Evolutionary conservation across 352 stramenopile genomes (phyloP).

Genomic region (Globisporangium solare): DNA sequence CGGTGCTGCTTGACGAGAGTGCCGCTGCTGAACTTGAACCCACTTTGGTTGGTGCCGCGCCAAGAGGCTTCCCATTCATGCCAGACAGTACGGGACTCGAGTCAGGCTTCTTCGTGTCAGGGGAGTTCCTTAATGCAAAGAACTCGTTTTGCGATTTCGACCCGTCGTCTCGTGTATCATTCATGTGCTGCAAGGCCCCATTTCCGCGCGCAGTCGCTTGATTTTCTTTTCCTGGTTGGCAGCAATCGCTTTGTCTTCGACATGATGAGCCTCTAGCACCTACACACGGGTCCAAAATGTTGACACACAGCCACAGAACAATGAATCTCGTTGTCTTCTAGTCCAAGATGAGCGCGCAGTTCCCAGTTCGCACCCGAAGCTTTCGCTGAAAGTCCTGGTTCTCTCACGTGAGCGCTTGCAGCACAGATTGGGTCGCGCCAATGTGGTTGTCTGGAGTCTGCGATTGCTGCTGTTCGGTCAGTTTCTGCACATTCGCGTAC

Average conservation of each 20-base stretch:
- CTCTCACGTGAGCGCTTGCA: slow-evolving; percentile 57
- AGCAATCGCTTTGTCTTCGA: slow-evolving; percentile 49
- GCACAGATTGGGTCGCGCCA: slow-evolving; percentile 28
- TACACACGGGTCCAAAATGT: slow-evolving; percentile 8
- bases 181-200: slow-evolving; percentile 72
- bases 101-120: slow-evolving; percentile 14
- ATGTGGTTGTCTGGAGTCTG: slow-evolving; percentile 12
- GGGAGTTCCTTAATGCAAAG: slow-evolving; percentile 5
- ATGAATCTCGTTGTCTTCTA: background rate
- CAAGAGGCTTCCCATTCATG: background rate
- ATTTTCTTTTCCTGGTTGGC: slow-evolving; percentile 63
- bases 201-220: slow-evolving; percentile 61
- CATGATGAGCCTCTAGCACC: slow-evolving; percentile 56
- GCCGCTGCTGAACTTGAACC: background rate
- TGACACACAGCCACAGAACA: background rate
- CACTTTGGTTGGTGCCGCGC: background rate
- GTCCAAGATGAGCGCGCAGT: background rate
- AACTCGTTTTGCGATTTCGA: slow-evolving; percentile 20
- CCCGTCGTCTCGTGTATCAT: slow-evolving; percentile 26
- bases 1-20: slow-evolving; percentile 1
- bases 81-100: background rate
- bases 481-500: slow-evolving; percentile 49
- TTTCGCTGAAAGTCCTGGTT: slow-evolving; percentile 71
- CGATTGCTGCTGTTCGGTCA: slow-evolving; percentile 33
- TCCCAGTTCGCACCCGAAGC: slow-evolving; percentile 25